phyloP scores from a whole-genome alignment of 495 filamentous ascomycete species.

The Tuber calosporum region DNA sequence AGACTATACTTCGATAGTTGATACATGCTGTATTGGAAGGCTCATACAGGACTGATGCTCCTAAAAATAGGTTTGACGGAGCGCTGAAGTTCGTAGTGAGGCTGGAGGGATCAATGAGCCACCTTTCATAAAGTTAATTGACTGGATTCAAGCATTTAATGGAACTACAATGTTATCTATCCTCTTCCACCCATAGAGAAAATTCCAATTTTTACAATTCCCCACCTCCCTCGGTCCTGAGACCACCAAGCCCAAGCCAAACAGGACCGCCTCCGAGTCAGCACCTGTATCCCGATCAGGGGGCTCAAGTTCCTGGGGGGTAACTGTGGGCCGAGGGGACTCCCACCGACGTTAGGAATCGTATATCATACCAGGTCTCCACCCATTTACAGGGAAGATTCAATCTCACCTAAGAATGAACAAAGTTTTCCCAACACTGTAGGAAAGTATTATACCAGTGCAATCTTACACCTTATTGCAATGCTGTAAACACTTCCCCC shows the following conservation, averaged over 20 bases:
- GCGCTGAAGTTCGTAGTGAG: no score
- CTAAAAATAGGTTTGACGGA: no score
- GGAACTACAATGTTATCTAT: neutral
- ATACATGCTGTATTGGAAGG: no score
- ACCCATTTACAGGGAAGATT: neutral
- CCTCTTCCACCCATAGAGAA: neutral
- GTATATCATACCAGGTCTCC: neutral
- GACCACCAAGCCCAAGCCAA: neutral
- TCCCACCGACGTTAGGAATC: neutral
- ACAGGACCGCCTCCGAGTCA: neutral
- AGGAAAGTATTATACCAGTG: neutral
- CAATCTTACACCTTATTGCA: neutral
- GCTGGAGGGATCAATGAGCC: neutral
- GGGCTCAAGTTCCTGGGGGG: neutral
- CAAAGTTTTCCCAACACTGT: neutral
- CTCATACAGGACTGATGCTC: no score
- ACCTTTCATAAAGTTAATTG: neutral
- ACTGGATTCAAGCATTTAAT: neutral
- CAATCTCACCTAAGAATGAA: neutral
- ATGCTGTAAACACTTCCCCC: neutral
- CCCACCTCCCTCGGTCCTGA: neutral
- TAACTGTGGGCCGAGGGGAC: neutral
- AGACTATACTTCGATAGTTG: no score
- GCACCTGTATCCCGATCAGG: neutral
- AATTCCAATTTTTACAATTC: neutral